Base-by-base conservation (phyloP, 345 rosid species). In the Salix udensis region DNA sequence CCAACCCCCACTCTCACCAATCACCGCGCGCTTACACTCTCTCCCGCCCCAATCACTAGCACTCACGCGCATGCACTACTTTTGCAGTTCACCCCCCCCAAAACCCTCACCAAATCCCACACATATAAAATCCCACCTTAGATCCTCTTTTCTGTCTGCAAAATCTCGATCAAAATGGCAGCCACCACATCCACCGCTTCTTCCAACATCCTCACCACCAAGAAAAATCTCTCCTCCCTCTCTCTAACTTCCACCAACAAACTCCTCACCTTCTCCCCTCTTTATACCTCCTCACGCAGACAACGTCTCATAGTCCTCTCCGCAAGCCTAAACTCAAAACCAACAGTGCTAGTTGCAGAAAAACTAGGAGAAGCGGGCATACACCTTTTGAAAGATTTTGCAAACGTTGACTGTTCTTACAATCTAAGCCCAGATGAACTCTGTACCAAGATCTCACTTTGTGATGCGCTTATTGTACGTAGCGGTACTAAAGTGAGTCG, bases 341-440 rank as follows among this genome's bases (percentile, higher is more conserved):
- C 97, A 67, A 93, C 96, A 28, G 88, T 91, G 48, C 89, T 91
- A 55, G 93, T 93, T 5, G 93, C 97, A 13, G 96, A 93, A 83
- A 93, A 93, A 85, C 96, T 93, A 16, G 97, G 96, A 1, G 90
- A 90, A 31, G 94, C 91, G 3, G 97, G 97, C 6, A 74, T 93
- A 0, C 73, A 81, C 72, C 90, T 91, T 1, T 83, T 93, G 39
- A 88, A 87, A 79, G 82, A 81, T 53, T 88, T 83, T 78, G 91
- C 91, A 1, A 90, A 90, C 79, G 92, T 93, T 15, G 98, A 91
- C 77, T 93, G 98, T 76, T 79, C 93, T 4, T 93, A 89, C 82
- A 91, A 91, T 86, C 86, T 93, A 83, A 80, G 89, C 2, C 97
- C 94, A 0, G 97, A 93, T 82, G 97, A 93, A 88, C 92, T 93